Conservation (phyloP, 2,329 filamentous ascomycete genomes). For the Botrytis elliptica region DNA sequence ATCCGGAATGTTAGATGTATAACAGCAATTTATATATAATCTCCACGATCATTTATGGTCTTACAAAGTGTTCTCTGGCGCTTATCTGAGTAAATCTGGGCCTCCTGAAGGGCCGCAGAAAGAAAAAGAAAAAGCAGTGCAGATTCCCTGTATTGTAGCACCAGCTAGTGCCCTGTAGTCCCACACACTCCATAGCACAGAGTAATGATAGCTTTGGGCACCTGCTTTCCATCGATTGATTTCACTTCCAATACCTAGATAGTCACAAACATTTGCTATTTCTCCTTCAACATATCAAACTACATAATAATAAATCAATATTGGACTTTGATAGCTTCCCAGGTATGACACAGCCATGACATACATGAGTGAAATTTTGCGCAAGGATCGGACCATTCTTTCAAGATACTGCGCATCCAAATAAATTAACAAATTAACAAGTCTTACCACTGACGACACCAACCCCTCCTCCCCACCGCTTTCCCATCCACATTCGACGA, state of each 20-base stretch:
- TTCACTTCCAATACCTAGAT: not conserved
- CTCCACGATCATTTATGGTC: not conserved
- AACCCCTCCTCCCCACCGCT: slow-evolving; percentile 22
- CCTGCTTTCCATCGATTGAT: not conserved
- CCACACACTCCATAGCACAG: slow-evolving; percentile 10
- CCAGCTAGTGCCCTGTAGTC: slow-evolving; percentile 10
- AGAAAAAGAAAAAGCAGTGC: slow-evolving; percentile 1
- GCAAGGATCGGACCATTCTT: slow-evolving; percentile 17
- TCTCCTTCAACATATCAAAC: not conserved
- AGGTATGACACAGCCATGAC: slow-evolving; percentile 18
- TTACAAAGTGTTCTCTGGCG: slow-evolving; percentile 10
- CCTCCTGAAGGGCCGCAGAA: slow-evolving; percentile 16
- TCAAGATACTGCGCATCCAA: slow-evolving; percentile 20
- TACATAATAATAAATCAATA: not conserved
- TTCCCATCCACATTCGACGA: slow-evolving; percentile 12
- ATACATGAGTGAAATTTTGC: slow-evolving; percentile 19
- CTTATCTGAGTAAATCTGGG: slow-evolving; percentile 22
- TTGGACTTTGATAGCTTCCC: not conserved
- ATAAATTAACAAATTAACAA: slow-evolving; percentile 20
- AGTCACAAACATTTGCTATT: slow-evolving; percentile 3
- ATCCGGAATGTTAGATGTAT: not conserved
- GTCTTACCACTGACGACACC: slow-evolving; percentile 14
- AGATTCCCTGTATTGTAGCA: slow-evolving; percentile 1
- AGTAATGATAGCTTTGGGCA: slow-evolving; percentile 21
- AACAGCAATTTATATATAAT: not conserved